These are phyloP conservation scores for Cladosporium phlei DNA, from an alignment of 2,329 filamentous ascomycete species.

Conservation along the genomic window DNA sequence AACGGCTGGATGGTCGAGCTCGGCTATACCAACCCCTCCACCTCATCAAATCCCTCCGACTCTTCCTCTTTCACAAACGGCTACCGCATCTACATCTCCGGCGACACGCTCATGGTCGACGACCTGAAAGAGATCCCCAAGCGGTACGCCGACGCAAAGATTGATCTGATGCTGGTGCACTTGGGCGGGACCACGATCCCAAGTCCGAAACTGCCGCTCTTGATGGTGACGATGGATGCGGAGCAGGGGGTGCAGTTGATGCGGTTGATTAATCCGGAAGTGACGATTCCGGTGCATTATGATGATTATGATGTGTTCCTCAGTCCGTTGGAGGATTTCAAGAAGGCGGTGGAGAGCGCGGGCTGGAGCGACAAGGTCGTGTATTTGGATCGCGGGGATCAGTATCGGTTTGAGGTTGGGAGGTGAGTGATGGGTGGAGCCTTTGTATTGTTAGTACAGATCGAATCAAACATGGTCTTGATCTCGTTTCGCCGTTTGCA, in stretches of 20 bases:
- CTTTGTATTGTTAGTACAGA: too few species aligned
- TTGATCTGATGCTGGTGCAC: slow-evolving; percentile 64
- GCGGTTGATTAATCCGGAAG: slow-evolving; percentile 53
- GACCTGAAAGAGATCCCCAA: slow-evolving; percentile 59
- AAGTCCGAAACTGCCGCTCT: slow-evolving; percentile 51
- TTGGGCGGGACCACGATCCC: slow-evolving; percentile 64
- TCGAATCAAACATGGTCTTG: too few species aligned
- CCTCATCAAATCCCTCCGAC: slow-evolving; percentile 16
- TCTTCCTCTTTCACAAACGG: slow-evolving; percentile 39
- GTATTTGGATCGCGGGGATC: slow-evolving; percentile 56
- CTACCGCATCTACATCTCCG: slow-evolving; percentile 58
- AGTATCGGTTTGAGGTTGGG: slow-evolving; percentile 51
- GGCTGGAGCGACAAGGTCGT: slow-evolving; percentile 52
- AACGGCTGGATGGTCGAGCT: slow-evolving; percentile 65
- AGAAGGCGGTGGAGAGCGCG: slow-evolving; percentile 50
- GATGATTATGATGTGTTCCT: slow-evolving; percentile 62
- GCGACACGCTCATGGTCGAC: slow-evolving; percentile 59
- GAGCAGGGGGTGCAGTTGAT: slow-evolving; percentile 58
- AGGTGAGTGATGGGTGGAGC: too few species aligned
- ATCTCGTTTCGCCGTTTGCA: too few species aligned
- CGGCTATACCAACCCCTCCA: too few species aligned
- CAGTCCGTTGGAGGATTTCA: slow-evolving; percentile 57
- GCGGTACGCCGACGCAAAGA: slow-evolving; percentile 49
- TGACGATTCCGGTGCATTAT: slow-evolving; percentile 61
- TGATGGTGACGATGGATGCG: slow-evolving; percentile 68